Percentiles rank a stretch among this genome's conserved stretches.
phyloP scores from a whole-genome alignment of 2,329 filamentous ascomycete genomes.

The Fusarium chaquense region DNA sequence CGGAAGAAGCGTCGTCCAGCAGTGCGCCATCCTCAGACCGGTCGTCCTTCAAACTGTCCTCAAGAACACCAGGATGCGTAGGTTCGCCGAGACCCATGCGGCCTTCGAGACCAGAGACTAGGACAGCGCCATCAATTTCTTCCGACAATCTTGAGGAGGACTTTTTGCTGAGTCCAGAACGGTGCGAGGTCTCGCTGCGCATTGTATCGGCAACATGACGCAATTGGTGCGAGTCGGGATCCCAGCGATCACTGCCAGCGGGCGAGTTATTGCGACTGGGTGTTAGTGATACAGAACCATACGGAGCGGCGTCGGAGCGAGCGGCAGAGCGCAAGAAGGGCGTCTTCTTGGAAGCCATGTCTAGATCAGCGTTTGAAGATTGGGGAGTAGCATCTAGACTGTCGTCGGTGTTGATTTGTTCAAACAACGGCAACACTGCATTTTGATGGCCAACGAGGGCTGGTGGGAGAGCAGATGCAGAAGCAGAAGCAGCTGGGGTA shows the following conservation, averaged over 20 bases:
- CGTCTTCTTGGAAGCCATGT: slow-evolving; percentile 54
- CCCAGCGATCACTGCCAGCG: slow-evolving; percentile 51
- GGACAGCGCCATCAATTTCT: slow-evolving; percentile 63
- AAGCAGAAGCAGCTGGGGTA: slow-evolving; percentile 31
- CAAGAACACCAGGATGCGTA: slow-evolving; percentile 59
- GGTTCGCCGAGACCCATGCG: slow-evolving; percentile 65
- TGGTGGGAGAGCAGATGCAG: slow-evolving; percentile 8
- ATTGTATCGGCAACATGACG: slow-evolving; percentile 52
- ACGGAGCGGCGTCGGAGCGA: slow-evolving; percentile 51
- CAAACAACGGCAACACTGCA: slow-evolving; percentile 21
- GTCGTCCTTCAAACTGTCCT: slow-evolving; percentile 57
- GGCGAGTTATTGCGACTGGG: slow-evolving; percentile 54
- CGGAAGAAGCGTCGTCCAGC: slow-evolving; percentile 55
- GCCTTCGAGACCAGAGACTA: slow-evolving; percentile 66
- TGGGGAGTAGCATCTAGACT: slow-evolving; percentile 45
- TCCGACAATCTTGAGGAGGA: slow-evolving; percentile 58
- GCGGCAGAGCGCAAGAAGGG: slow-evolving; percentile 52
- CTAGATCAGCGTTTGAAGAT: slow-evolving; percentile 35
- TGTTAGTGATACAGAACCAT: slow-evolving; percentile 55
- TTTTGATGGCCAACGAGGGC: slow-evolving; percentile 14
- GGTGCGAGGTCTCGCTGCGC: slow-evolving; percentile 51
- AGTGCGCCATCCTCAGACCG: slow-evolving; percentile 53
- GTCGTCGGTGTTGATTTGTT: slow-evolving; percentile 21
- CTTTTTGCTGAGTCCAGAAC: slow-evolving; percentile 48
- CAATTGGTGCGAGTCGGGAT: slow-evolving; percentile 50